Evolutionary conservation across 1,284 basidiomycete genomes (phyloP).

Genomic region (Cryptococcus sp.): DNA sequence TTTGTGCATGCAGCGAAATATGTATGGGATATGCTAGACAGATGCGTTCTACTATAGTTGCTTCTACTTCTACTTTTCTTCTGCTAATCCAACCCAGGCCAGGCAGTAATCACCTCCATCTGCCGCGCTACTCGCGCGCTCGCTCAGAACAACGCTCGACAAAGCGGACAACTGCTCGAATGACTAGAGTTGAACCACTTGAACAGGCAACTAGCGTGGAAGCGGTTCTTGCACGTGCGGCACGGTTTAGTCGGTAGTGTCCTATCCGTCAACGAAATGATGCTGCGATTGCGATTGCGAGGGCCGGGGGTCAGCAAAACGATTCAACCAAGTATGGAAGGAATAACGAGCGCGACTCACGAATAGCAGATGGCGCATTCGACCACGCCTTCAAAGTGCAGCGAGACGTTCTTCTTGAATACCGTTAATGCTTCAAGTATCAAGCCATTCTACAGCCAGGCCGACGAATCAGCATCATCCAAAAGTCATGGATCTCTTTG

Average conservation of each 20-base stretch:
- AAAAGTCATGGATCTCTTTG: too few relatives aligned
- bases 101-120: too few relatives aligned
- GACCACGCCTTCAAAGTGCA: constrained; percentile 90
- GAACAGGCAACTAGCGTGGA: constrained; percentile 90
- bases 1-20: too few relatives aligned
- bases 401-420: constrained; percentile 90
- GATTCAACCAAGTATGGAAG: neutral
- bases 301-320: neutral
- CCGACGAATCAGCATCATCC: constrained; percentile 1
- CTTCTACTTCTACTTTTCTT: too few relatives aligned
- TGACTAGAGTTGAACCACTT: constrained; percentile 92
- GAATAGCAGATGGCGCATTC: constrained; percentile 95
- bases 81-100: too few relatives aligned
- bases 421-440: constrained; percentile 88
- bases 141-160: constrained; percentile 62
- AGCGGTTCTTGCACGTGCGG: constrained; percentile 91
- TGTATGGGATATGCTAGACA: too few relatives aligned
- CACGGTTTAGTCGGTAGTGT: constrained; percentile 89
- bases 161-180: constrained; percentile 87
- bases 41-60: too few relatives aligned
- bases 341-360: constrained; percentile 56
- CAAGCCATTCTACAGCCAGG: constrained; percentile 73
- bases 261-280: constrained; percentile 89
- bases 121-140: neutral
- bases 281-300: constrained; percentile 61